Conservation (phyloP, 768 basidiomycete species). For the Pleurotus tuber-regium region DNA sequence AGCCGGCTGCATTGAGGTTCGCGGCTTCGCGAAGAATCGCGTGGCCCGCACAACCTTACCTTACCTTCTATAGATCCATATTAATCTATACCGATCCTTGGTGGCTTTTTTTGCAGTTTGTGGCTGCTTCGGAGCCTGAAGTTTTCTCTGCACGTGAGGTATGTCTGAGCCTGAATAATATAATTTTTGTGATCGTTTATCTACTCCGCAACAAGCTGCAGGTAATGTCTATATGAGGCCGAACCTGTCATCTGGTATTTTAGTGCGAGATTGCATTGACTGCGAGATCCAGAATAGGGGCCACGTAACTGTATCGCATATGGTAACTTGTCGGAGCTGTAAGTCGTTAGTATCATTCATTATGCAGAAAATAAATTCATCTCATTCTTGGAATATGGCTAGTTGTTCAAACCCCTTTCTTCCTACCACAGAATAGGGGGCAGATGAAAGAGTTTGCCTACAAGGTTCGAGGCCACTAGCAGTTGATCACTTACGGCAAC, state of each 20-base stretch:
- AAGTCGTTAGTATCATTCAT: no score
- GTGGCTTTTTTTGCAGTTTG: not conserved
- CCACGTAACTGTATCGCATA: not conserved
- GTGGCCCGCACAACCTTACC: conserved; percentile 1
- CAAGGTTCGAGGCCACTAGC: not conserved
- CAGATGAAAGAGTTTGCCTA: no score
- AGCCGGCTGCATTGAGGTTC: conserved; percentile 6
- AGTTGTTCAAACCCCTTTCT: no score
- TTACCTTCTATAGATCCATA: conserved; percentile 7
- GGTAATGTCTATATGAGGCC: conserved; percentile 5
- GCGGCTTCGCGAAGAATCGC: conserved; percentile 4
- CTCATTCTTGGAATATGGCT: no score
- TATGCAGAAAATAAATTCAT: no score
- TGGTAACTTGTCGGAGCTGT: not conserved
- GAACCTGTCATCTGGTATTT: conserved; percentile 3
- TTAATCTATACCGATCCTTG: conserved; percentile 8
- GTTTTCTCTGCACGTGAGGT: conserved; percentile 4
- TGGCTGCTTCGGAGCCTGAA: conserved; percentile 6
- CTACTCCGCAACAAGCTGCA: conserved; percentile 8
- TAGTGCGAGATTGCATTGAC: conserved; percentile 1
- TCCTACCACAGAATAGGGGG: not conserved
- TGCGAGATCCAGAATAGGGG: conserved; percentile 9
- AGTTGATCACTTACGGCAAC: not conserved
- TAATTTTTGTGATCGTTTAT: conserved; percentile 7
- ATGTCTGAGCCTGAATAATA: conserved; percentile 7